These are phyloP conservation scores for Carex littledalei DNA, from an alignment of 176 grass and related monocot genomes.

Conservation along the genomic window DNA sequence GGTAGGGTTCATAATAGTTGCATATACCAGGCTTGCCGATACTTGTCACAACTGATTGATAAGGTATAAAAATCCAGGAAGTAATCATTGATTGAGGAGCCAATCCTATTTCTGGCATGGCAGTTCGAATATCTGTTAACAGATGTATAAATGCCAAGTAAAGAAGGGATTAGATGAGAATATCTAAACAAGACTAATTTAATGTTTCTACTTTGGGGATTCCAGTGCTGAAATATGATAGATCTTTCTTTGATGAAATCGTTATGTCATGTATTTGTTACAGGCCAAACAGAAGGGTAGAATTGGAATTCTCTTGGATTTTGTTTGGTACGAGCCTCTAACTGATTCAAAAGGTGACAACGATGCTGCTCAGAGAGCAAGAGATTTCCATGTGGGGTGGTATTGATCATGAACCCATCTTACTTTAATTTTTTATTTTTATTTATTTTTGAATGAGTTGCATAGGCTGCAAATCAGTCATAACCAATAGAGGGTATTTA, in stretches of 20 bases:
- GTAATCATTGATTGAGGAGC: not conserved
- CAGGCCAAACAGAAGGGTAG: constrained; percentile 49
- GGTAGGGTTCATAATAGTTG: not conserved
- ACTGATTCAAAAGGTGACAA: constrained; percentile 44
- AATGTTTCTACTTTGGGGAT: not conserved
- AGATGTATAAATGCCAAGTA: not conserved
- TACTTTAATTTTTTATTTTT: not conserved
- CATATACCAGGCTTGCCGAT: not conserved
- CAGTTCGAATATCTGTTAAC: not conserved
- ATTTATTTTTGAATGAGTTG: not conserved
- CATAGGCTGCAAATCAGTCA: not conserved
- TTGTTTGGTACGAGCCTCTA: constrained; percentile 76
- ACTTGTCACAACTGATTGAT: not conserved
- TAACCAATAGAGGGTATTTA: not conserved
- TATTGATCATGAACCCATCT: constrained; percentile 14
- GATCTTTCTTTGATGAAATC: not conserved
- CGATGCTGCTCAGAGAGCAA: constrained; percentile 62
- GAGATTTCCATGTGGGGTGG: constrained; percentile 89
- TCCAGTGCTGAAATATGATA: not conserved
- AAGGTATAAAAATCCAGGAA: not conserved
- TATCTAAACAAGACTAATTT: not conserved
- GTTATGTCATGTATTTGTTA: not conserved
- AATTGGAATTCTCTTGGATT: constrained; percentile 89
- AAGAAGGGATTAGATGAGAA: not conserved
- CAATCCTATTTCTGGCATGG: not conserved